Percentiles rank a stretch among this genome's conserved stretches.
Conservation (phyloP, 2,329 filamentous ascomycete genomes). For the Neonectria hederae region DNA sequence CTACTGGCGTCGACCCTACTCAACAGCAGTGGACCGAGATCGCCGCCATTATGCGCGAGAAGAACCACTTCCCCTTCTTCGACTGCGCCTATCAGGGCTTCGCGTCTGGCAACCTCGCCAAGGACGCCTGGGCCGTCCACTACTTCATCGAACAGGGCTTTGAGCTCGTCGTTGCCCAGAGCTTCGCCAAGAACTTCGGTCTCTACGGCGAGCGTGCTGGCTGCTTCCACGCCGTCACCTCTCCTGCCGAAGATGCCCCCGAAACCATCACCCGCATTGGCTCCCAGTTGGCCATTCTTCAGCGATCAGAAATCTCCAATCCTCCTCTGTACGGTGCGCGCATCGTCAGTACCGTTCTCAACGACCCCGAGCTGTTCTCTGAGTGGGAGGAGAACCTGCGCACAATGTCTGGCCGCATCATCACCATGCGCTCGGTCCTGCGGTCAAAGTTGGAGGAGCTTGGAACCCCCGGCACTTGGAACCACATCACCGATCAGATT, state of each 20-base stretch:
- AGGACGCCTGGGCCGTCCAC: constrained; percentile 90
- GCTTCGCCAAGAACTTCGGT: constrained; percentile 98
- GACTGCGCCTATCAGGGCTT: constrained; percentile 98
- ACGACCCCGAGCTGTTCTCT: constrained; percentile 81
- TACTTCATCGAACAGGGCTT: constrained; percentile 95
- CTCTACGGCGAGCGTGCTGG: constrained; percentile 96
- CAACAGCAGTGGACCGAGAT: constrained; percentile 94
- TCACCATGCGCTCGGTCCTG: constrained; percentile 84
- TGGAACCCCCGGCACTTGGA: constrained; percentile 89
- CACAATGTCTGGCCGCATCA: constrained; percentile 96
- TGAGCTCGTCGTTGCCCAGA: constrained; percentile 87
- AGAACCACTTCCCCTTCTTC: constrained; percentile 96
- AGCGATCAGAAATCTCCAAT: constrained; percentile 97
- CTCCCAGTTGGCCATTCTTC: constrained; percentile 90
- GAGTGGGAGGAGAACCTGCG: constrained; percentile 93
- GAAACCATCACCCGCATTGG: constrained; percentile 73
- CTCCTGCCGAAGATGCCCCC: constrained; percentile 73
- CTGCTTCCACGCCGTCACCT: constrained; percentile 92
- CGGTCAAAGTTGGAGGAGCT: constrained; percentile 83
- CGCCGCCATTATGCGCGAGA: constrained; percentile 77
- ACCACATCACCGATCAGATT: constrained; percentile 98
- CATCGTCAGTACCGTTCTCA: constrained; percentile 85
- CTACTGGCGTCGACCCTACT: constrained; percentile 95
- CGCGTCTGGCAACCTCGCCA: constrained; percentile 85
- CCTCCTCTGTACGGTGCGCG: constrained; percentile 93